phyloP scores from a whole-genome alignment of 2,329 filamentous ascomycete genomes.

The Pseudogymnoascus sp. region DNA sequence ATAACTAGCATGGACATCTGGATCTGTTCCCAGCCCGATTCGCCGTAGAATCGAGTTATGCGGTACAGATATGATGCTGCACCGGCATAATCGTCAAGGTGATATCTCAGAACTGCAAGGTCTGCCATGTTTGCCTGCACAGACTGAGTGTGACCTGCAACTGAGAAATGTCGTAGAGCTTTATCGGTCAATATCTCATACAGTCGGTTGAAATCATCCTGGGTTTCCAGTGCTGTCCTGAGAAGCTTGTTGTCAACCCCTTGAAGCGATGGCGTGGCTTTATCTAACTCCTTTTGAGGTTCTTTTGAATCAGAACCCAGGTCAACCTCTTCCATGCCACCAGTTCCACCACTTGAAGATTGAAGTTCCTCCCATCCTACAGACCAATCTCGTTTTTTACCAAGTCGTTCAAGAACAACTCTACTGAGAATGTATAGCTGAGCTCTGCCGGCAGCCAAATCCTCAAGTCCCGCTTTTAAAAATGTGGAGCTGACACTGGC shows the following conservation, averaged over 20 bases:
- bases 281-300: not conserved
- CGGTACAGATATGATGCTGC: constrained; percentile 72
- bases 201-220: constrained; percentile 55
- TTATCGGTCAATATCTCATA: constrained; percentile 77
- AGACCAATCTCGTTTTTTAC: constrained; percentile 63
- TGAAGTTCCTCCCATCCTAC: constrained; percentile 60
- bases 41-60: constrained; percentile 70
- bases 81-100: constrained; percentile 61
- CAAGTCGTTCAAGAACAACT: constrained; percentile 68
- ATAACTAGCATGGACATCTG: constrained; percentile 80
- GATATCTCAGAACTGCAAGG: constrained; percentile 74
- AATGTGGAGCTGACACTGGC: constrained; percentile 38
- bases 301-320: constrained; percentile 37
- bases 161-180: constrained; percentile 71
- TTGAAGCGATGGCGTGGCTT: constrained; percentile 22
- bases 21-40: constrained; percentile 67
- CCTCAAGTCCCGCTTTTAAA: constrained; percentile 61
- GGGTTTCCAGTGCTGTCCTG: constrained; percentile 50
- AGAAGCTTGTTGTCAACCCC: constrained; percentile 52
- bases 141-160: constrained; percentile 70
- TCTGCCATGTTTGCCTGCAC: constrained; percentile 74
- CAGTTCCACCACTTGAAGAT: constrained; percentile 20
- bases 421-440: constrained; percentile 75
- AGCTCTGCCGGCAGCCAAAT: constrained; percentile 73
- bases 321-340: constrained; percentile 47